Evolutionary conservation across 2,329 filamentous ascomycete species (phyloP).

Genomic region (Trichoderma sp.): DNA sequence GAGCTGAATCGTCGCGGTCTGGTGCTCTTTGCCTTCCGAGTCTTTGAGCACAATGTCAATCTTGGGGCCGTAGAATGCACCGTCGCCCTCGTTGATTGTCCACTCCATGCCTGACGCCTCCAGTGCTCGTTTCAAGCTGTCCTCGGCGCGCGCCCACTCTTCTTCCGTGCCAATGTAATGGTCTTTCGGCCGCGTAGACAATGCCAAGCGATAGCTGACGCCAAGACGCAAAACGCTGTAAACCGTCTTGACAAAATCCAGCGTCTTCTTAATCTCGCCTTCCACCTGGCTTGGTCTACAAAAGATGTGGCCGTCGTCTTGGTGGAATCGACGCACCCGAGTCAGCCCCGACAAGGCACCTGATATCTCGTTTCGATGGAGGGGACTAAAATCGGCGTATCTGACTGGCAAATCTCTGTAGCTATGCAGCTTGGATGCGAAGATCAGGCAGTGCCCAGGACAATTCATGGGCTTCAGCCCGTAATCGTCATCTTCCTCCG

Average conservation of each 20-base stretch:
- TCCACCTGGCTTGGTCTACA: slow-evolving; percentile 76
- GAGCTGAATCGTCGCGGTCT: slow-evolving; percentile 85
- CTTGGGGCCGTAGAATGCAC: slow-evolving; percentile 89
- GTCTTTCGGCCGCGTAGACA: slow-evolving; percentile 76
- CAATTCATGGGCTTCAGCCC: slow-evolving; percentile 94
- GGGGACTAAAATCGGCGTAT: slow-evolving; percentile 82
- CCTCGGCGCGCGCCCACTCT: slow-evolving; percentile 57
- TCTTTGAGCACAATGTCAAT: slow-evolving; percentile 84
- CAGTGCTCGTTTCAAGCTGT: slow-evolving; percentile 43
- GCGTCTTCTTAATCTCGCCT: slow-evolving; percentile 70
- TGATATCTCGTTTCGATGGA: slow-evolving; percentile 85
- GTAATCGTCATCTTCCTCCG: slow-evolving; percentile 70
- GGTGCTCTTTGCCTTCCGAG: slow-evolving; percentile 80
- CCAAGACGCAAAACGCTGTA: slow-evolving; percentile 71
- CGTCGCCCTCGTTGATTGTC: slow-evolving; percentile 77
- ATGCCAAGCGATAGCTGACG: slow-evolving; percentile 67
- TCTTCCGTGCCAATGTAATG: slow-evolving; percentile 75
- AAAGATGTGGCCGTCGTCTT: slow-evolving; percentile 91
- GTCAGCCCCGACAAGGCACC: slow-evolving; percentile 81
- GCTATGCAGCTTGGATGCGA: slow-evolving; percentile 70
- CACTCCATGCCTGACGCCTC: slow-evolving; percentile 72
- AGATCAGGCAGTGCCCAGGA: slow-evolving; percentile 83
- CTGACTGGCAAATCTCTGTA: slow-evolving; percentile 81
- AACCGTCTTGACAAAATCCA: slow-evolving; percentile 73
- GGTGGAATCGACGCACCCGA: slow-evolving; percentile 82